Conservation (phyloP, 2,329 filamentous ascomycete genomes). For the Fusarium sp. region DNA sequence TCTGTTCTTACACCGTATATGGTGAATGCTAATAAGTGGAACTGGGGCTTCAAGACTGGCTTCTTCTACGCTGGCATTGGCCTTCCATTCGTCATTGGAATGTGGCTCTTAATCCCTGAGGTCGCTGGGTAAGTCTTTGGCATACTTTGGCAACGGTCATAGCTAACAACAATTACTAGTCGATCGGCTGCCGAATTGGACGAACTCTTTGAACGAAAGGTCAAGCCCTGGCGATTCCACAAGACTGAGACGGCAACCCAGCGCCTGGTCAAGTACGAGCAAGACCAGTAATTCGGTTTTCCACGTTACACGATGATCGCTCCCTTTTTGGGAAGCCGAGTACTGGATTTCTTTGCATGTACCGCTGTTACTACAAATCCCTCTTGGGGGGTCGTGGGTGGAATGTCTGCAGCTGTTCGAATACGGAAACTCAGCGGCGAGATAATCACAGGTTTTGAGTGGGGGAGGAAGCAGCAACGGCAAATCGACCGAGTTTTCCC, state of each 20-base stretch:
- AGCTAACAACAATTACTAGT: background rate
- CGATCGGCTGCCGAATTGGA: conserved; percentile 22
- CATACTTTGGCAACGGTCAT: too few relatives aligned
- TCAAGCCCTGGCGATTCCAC: conserved; percentile 19
- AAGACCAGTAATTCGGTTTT: background rate
- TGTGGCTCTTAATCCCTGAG: conserved; percentile 1
- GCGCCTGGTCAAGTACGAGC: background rate
- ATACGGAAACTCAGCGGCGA: background rate
- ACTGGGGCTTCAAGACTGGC: conserved; percentile 2
- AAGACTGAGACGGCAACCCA: conserved; percentile 14
- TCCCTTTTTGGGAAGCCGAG: background rate
- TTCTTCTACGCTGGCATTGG: background rate
- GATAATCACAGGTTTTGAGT: too few relatives aligned
- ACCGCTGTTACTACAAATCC: background rate
- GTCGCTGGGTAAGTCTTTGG: background rate
- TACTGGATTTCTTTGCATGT: background rate
- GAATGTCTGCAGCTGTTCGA: background rate
- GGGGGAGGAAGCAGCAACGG: too few relatives aligned
- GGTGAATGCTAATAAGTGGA: background rate
- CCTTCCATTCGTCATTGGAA: background rate
- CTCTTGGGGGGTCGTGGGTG: background rate
- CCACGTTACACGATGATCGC: background rate
- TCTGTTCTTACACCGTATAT: background rate
- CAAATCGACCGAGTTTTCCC: background rate
- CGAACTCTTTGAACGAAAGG: conserved; percentile 40